A percentile compares a stretch with the other conserved stretches of the same genome.
Conservation (phyloP, 805 yeast species). For the Lachancea sp. region DNA sequence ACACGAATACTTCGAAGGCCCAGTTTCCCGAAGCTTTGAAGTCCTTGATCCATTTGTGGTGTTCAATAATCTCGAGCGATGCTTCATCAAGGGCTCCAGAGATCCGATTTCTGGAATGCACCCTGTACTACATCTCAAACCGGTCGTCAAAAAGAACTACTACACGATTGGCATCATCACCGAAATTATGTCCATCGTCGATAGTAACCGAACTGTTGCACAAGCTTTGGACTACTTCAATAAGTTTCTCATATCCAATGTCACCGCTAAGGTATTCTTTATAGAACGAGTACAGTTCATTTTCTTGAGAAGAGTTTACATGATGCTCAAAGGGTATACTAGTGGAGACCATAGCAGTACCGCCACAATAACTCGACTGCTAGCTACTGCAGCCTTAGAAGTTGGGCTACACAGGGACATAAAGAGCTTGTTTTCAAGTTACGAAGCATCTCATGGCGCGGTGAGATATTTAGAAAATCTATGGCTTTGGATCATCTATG, state of each 20-base stretch:
- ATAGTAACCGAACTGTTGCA: constrained; percentile 7
- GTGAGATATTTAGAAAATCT: constrained; percentile 9
- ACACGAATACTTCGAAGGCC: constrained; percentile 9
- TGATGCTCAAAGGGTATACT: constrained; percentile 9
- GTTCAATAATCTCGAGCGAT: constrained; percentile 4
- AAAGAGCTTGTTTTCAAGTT: constrained; percentile 2
- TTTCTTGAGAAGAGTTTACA: constrained; percentile 15
- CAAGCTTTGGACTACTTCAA: constrained; percentile 11
- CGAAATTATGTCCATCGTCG: constrained; percentile 10
- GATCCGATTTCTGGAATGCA: constrained; percentile 7
- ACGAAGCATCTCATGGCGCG: constrained; percentile 4
- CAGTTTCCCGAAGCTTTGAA: constrained; percentile 7
- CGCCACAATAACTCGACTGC: constrained; percentile 5
- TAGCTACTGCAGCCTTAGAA: constrained; percentile 10
- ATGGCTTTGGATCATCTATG: constrained; percentile 13
- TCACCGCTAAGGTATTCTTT: constrained; percentile 22
- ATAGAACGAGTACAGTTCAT: constrained; percentile 28
- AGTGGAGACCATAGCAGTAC: constrained; percentile 12
- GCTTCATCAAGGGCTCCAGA: constrained; percentile 12
- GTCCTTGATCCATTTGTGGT: constrained; percentile 10
- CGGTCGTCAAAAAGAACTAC: constrained; percentile 13
- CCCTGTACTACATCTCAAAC: constrained; percentile 7
- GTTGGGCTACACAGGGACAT: constrained; percentile 13
- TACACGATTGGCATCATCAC: constrained; percentile 14
- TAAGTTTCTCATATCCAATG: constrained; percentile 12